These are phyloP conservation scores for Mycosphaerella sp. DNA, from an alignment of 2,329 filamentous ascomycete species.

Conservation along the genomic window DNA sequence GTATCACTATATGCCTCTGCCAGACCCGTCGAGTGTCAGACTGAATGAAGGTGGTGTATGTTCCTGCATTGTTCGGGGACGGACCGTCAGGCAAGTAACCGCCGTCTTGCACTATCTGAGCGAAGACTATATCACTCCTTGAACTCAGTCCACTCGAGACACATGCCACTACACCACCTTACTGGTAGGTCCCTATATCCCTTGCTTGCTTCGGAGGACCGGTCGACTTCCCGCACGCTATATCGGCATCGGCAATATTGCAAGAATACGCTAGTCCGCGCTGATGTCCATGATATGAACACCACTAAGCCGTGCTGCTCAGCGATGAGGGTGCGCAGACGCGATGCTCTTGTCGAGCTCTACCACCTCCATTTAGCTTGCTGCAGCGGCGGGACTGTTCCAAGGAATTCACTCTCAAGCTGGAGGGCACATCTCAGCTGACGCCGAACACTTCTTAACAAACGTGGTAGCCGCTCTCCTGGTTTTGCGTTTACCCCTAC, in stretches of 20 bases:
- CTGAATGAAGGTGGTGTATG: no score
- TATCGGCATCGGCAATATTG: background rate
- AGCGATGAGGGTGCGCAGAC: background rate
- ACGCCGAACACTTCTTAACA: background rate
- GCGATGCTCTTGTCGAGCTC: slow-evolving; percentile 9
- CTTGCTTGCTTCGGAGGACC: background rate
- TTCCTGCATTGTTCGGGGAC: no score
- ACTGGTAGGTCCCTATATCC: background rate
- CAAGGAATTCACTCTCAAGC: slow-evolving; percentile 14
- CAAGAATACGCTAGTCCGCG: background rate
- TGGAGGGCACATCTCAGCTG: slow-evolving; percentile 7
- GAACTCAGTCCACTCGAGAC: background rate
- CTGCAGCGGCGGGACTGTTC: slow-evolving; percentile 15
- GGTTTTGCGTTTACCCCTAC: background rate
- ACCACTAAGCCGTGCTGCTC: background rate
- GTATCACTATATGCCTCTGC: no score
- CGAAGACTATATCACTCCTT: background rate
- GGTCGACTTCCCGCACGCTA: background rate
- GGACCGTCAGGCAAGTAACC: no score
- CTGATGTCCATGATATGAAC: background rate
- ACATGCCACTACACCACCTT: background rate
- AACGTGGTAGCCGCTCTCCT: background rate
- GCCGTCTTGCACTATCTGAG: background rate
- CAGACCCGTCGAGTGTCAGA: no score
- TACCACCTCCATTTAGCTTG: slow-evolving; percentile 10